A percentile compares a stretch with the other conserved stretches of the same genome.
These are phyloP conservation scores for Phytophthora pseudosyringae DNA, from an alignment of 352 stramenopile species.

Conservation along the genomic window DNA sequence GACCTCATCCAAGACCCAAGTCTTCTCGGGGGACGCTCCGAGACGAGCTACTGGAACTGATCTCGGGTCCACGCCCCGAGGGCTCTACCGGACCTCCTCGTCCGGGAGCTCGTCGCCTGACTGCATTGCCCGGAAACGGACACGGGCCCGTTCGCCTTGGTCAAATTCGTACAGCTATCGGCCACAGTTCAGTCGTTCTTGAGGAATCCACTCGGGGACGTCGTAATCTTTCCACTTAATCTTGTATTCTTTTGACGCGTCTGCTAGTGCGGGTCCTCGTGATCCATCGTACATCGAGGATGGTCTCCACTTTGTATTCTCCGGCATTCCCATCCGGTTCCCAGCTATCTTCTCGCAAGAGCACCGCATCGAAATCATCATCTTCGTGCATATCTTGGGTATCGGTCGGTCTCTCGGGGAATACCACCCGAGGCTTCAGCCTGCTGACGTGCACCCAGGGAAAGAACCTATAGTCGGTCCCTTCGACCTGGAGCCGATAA, in stretches of 20 bases:
- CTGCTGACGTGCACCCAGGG: too few species aligned
- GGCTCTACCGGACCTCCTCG: not conserved
- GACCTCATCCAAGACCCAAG: not conserved
- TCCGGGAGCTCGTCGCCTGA: not conserved
- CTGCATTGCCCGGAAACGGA: not conserved
- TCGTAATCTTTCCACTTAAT: not conserved
- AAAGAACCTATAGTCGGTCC: too few species aligned
- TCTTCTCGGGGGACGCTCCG: not conserved
- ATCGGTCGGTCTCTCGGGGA: too few species aligned
- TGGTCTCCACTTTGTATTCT: not conserved
- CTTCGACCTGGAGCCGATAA: too few species aligned
- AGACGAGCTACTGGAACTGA: not conserved
- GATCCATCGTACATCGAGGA: not conserved
- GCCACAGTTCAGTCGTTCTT: not conserved
- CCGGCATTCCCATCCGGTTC: not conserved
- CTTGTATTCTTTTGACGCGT: not conserved
- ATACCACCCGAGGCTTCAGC: too few species aligned
- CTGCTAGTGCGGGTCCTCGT: not conserved
- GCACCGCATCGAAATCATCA: too few species aligned
- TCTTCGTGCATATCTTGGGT: not conserved
- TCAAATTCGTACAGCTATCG: not conserved
- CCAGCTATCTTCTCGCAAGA: not conserved
- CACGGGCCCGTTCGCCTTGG: too few species aligned
- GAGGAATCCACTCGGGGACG: not conserved
- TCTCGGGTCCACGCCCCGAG: not conserved